Evolutionary conservation across 1,284 basidiomycete genomes (phyloP).

Genomic region (Malassezia sympodialis): DNA sequence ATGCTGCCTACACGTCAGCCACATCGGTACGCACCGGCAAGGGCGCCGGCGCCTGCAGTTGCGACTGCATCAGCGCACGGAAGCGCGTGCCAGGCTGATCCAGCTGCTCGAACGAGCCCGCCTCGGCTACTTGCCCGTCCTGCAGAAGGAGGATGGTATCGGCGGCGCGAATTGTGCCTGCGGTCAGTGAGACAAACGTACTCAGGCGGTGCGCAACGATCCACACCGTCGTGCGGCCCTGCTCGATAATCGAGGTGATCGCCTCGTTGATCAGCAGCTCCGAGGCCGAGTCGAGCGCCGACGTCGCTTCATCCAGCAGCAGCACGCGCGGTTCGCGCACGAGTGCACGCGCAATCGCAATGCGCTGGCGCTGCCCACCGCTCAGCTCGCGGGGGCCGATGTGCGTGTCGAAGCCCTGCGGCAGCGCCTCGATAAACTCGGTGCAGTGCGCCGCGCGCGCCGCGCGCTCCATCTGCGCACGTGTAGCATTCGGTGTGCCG

Average conservation of each 20-base stretch:
- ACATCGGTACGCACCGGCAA: neutral
- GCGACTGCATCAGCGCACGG: slow-evolving; percentile 38
- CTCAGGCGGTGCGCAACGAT: slow-evolving; percentile 53
- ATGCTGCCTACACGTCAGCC: neutral
- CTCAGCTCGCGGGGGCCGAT: slow-evolving; percentile 46
- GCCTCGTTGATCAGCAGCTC: slow-evolving; percentile 51
- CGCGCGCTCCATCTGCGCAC: slow-evolving; percentile 73
- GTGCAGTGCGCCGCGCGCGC: slow-evolving; percentile 78
- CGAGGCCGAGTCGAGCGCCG: slow-evolving; percentile 50
- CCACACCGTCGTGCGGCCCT: slow-evolving; percentile 52
- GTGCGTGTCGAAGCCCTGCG: slow-evolving; percentile 68
- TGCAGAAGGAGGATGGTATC: slow-evolving; percentile 52
- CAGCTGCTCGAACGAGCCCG: slow-evolving; percentile 51
- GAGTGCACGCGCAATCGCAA: slow-evolving; percentile 53
- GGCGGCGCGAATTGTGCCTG: slow-evolving; percentile 50
- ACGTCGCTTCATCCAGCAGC: slow-evolving; percentile 46
- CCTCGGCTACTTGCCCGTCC: slow-evolving; percentile 51
- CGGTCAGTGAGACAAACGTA: slow-evolving; percentile 11
- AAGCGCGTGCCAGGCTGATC: slow-evolving; percentile 37
- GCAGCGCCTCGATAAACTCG: slow-evolving; percentile 85
- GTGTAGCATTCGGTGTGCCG: slow-evolving; percentile 61
- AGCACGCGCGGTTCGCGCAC: slow-evolving; percentile 51
- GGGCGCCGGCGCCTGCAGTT: slow-evolving; percentile 22
- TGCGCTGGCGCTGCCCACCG: slow-evolving; percentile 52
- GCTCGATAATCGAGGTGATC: slow-evolving; percentile 49